Conservation (phyloP, 495 filamentous ascomycete species). For the Neurospora cerealis region DNA sequence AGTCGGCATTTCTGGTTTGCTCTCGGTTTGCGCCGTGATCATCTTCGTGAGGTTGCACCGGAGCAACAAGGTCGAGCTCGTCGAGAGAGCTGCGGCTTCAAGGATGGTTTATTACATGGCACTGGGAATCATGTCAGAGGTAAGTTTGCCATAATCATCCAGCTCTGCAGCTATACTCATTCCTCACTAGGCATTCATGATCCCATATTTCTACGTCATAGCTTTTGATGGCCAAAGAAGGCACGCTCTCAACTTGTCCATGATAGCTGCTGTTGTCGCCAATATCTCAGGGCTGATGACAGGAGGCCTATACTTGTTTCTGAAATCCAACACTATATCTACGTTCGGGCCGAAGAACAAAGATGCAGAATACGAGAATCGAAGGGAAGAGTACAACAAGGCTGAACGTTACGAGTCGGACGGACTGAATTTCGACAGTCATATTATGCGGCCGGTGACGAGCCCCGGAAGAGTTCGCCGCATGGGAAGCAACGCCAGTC, state of each 20-base stretch:
- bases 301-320: conserved; percentile 37
- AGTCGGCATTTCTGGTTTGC: conserved; percentile 19
- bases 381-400: conserved; percentile 21
- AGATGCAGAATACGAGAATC: conserved; percentile 29
- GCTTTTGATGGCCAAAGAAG: conserved; percentile 20
- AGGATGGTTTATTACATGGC: conserved; percentile 39
- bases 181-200: conserved; percentile 23
- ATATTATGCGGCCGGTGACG: conserved; percentile 22
- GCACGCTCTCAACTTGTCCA: conserved; percentile 27
- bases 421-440: conserved; percentile 20
- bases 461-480: conserved; percentile 17
- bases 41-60: conserved; percentile 30
- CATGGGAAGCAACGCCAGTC: conserved; percentile 24
- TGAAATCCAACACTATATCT: conserved; percentile 33
- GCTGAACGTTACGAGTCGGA: conserved; percentile 11
- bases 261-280: conserved; percentile 38
- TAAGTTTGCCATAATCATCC: conserved; percentile 10
- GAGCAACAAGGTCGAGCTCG: conserved; percentile 30
- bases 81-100: conserved; percentile 31
- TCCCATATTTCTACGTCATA: conserved; percentile 34
- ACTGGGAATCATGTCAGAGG: conserved; percentile 32
- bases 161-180: conserved; percentile 5
- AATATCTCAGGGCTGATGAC: conserved; percentile 39
- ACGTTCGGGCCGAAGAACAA: conserved; percentile 34
- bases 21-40: conserved; percentile 21